Evolutionary conservation across 2,329 filamentous ascomycete genomes (phyloP), one percentile per base, ranked within the genome.

Genomic region (Claviceps arundinis): DNA sequence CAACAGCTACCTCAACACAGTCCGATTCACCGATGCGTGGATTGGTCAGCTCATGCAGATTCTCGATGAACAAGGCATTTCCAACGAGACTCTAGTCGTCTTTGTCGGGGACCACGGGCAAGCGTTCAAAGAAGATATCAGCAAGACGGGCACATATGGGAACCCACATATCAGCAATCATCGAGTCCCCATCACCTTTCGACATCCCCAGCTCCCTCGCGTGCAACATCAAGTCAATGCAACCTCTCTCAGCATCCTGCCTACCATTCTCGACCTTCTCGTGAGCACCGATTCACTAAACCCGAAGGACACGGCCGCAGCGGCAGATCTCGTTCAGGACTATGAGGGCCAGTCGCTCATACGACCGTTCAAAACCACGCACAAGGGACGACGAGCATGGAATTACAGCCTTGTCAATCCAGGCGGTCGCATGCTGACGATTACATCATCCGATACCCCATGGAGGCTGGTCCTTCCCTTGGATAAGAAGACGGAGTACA

Each of bases 301-400:
- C 51, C 40, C 56, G 5, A 57, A 59, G 41, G 60, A 64, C 24
- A 55, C 55, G 11, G 38, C 50, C 2, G 61, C 60, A 16, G 64
- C 63, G 1, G 56, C 56, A 4, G 63, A 67, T 30, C 58, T 68
- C 8, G 52, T 65, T 2, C 57, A 61, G 11, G 63, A 68, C 47
- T 68, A 65, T 37, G 65, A 68, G 38, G 64, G 65, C 2, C 64
- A 68, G 50, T 67, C 66, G 1, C 56, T 68, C 2, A 62, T 68
- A 37, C 60, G 65, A 9, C 61, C 61, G 26, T 59, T 59, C 52
- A 59, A 55, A 1, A 30, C 40, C 3, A 58, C 55, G 22, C 47
- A 49, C 34, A 53, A 54, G 1, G 57, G 61, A 1, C 54, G 59
- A 7, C 59, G 62, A 2, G 54, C 60, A 19, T 66, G 64, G 64